Conservation (phyloP, 208 protist genomes). For the Trypanosoma lewisi region DNA sequence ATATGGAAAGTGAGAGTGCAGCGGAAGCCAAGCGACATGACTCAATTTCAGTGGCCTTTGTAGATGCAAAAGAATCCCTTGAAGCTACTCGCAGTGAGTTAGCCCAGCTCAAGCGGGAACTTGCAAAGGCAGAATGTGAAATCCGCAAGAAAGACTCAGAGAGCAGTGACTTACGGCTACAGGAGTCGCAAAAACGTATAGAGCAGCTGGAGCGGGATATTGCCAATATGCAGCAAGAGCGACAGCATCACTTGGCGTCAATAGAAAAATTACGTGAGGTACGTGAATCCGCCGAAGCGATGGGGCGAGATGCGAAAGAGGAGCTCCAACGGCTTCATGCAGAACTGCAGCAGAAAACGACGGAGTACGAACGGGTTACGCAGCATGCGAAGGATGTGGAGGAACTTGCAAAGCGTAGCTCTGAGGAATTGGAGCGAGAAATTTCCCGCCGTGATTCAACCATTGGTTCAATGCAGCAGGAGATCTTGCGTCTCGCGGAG, state of each 20-base stretch:
- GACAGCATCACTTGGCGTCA: slow-evolving; percentile 18
- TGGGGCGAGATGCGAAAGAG: slow-evolving; percentile 33
- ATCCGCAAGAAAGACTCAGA: neutral
- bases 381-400: slow-evolving; percentile 63
- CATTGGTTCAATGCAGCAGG: slow-evolving; percentile 46
- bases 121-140: slow-evolving; percentile 2
- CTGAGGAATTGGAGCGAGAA: slow-evolving; percentile 44
- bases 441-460: slow-evolving; percentile 39
- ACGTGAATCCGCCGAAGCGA: slow-evolving; percentile 10
- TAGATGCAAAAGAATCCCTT: slow-evolving; percentile 6
- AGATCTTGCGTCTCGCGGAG: slow-evolving; percentile 48
- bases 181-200: slow-evolving; percentile 6
- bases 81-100: slow-evolving; percentile 1
- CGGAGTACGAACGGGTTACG: slow-evolving; percentile 37
- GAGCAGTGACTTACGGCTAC: neutral
- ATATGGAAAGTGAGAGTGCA: neutral
- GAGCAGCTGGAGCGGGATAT: slow-evolving; percentile 27
- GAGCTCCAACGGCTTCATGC: slow-evolving; percentile 29
- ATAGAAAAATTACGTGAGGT: slow-evolving; percentile 12
- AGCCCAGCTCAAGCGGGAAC: neutral
- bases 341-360: slow-evolving; percentile 32
- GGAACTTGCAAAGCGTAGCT: slow-evolving; percentile 39
- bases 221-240: slow-evolving; percentile 20
- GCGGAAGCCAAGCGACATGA: neutral
- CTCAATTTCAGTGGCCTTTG: neutral